A percentile compares a stretch with the other conserved stretches of the same genome.
These are phyloP conservation scores for Triangularia verruculosa DNA, from an alignment of 2,329 filamentous ascomycete genomes.

Conservation along the genomic window DNA sequence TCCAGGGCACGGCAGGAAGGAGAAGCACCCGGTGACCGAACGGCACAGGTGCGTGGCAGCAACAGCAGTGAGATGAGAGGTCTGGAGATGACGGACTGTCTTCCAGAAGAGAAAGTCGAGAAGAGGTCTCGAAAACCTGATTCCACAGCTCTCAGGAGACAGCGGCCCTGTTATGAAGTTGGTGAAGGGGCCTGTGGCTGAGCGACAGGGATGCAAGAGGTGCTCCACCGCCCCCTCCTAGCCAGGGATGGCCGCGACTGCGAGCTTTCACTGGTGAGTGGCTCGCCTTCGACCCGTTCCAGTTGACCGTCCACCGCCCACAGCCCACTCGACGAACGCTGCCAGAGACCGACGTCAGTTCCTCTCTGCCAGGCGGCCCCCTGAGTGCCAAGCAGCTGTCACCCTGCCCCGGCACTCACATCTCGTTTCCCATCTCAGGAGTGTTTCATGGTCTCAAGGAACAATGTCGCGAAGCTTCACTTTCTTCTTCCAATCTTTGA, in stretches of 20 bases:
- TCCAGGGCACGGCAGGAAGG: neutral
- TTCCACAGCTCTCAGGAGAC: constrained; percentile 28
- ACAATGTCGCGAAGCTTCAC: neutral
- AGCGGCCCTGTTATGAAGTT: constrained; percentile 21
- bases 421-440: constrained; percentile 18
- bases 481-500: neutral
- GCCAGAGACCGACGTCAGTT: constrained; percentile 10
- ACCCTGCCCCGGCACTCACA: constrained; percentile 5
- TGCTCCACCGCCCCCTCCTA: constrained; percentile 18
- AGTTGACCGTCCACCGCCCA: neutral
- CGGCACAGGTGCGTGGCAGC: neutral
- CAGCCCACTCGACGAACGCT: constrained; percentile 9
- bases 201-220: constrained; percentile 22
- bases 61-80: neutral
- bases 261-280: constrained; percentile 14
- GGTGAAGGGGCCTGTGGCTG: constrained; percentile 25
- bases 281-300: constrained; percentile 14
- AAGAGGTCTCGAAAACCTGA: constrained; percentile 24
- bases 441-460: constrained; percentile 18
- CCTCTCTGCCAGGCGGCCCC: constrained; percentile 10
- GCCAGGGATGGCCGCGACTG: constrained; percentile 25
- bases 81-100: neutral
- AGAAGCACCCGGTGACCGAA: neutral
- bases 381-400: constrained; percentile 17
- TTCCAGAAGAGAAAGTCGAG: constrained; percentile 11